Evolutionary conservation across 2,329 filamentous ascomycete species (phyloP).

Genomic region (Colletotrichum cereale): DNA sequence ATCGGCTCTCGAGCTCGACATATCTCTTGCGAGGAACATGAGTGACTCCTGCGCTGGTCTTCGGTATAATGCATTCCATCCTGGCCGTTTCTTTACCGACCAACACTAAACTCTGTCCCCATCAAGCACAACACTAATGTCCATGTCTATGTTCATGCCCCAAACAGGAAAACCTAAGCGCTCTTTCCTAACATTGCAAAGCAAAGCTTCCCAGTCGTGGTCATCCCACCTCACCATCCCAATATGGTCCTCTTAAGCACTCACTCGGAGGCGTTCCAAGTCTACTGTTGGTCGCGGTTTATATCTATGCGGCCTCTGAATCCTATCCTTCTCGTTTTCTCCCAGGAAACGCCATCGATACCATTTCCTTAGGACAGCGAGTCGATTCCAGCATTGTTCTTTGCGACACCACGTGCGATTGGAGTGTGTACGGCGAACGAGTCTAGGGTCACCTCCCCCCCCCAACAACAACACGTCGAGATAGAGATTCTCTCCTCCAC

Average conservation of each 20-base stretch:
- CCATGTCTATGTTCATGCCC: too few species aligned
- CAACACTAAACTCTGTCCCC: constrained; percentile 9
- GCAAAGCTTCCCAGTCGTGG: constrained; percentile 20
- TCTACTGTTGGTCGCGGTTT: constrained; percentile 19
- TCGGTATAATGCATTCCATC: not conserved
- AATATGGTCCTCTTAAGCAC: constrained; percentile 33
- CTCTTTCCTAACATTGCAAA: constrained; percentile 31
- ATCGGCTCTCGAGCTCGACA: not conserved
- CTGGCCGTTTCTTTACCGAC: not conserved
- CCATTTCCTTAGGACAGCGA: not conserved
- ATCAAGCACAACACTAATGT: too few species aligned
- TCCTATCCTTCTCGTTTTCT: not conserved
- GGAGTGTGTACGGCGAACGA: not conserved
- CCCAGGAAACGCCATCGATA: constrained; percentile 2
- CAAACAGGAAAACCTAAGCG: constrained; percentile 32
- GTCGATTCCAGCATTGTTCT: not conserved
- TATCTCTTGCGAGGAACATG: too few species aligned
- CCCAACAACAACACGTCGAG: constrained; percentile 9
- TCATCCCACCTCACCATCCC: constrained; percentile 30
- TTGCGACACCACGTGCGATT: not conserved
- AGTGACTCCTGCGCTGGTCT: not conserved
- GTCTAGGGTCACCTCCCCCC: not conserved
- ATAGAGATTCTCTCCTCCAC: constrained; percentile 9
- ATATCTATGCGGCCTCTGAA: constrained; percentile 11
- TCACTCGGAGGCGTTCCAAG: constrained; percentile 10